phyloP scores from a whole-genome alignment of 345 rosid species.

The Populus deltoides region DNA sequence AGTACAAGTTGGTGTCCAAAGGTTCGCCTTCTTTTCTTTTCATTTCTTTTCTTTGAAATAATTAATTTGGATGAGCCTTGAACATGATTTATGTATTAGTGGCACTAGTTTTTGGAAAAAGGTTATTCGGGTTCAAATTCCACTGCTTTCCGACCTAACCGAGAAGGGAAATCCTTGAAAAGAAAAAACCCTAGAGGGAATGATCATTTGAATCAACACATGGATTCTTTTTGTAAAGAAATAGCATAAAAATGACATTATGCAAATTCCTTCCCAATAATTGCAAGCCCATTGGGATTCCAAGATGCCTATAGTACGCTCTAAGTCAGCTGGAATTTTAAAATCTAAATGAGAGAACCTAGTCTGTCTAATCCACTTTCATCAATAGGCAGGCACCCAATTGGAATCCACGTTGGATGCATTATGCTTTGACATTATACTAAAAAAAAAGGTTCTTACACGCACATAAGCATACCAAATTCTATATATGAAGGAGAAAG shows the following conservation, averaged over 20 bases:
- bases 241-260: not conserved
- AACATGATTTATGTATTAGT: not conserved
- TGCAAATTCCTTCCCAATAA: not conserved
- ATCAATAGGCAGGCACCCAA: slow-evolving; percentile 1
- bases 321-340: slow-evolving; percentile 7
- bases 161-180: not conserved
- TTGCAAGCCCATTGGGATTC: slow-evolving; percentile 1
- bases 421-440: slow-evolving; percentile 17
- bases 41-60: not conserved
- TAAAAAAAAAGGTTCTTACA: not conserved
- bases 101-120: not conserved
- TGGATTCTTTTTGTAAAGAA: not conserved
- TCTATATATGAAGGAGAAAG: not conserved
- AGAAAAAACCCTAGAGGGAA: not conserved
- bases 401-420: slow-evolving; percentile 42
- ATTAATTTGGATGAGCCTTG: not conserved
- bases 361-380: slow-evolving; percentile 17
- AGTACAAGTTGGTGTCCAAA: not conserved
- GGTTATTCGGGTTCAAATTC: not conserved
- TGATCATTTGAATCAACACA: not conserved
- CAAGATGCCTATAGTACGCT: not conserved
- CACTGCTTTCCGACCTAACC: not conserved
- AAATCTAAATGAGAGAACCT: slow-evolving; percentile 2
- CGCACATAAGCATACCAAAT: not conserved
- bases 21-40: not conserved